Base-by-base conservation (phyloP, 805 yeast genomes). In the Yarrowia sp. region DNA sequence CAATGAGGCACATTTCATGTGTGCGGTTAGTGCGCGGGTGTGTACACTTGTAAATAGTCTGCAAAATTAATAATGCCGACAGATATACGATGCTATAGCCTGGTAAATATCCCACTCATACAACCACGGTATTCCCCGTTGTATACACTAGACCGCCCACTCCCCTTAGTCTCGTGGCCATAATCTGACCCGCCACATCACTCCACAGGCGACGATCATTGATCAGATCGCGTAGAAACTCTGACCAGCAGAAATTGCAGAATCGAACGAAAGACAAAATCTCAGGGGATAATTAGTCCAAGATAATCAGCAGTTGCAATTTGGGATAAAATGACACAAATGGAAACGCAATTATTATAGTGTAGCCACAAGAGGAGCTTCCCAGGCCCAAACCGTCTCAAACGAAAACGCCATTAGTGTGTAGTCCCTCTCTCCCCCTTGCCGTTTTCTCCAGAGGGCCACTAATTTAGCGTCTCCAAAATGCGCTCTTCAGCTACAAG, bases 1-100 rank as follows among this genome's bases (percentile, higher is more conserved):
- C 45, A 40, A 53, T 53, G 59, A 40, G 59, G 36, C 45, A 53
- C 58, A 16, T 52, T 52, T 10, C 16, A 36, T 16, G 56, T 16
- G 42, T 36, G 15, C 15, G 42, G 41, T 52, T 52, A 52, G 56
- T 52, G 56, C 42, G n/a, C 22, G 41, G 56, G 15, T 35, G n/a
- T 14, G 36, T 4, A 49, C 26, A 45, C 48, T 45, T 45, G 9
- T 26, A 45, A 26, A 16, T 45, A 45, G 26, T 16, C 26, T 45
- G 32, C n/a, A 11, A 32, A 48, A 48, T 19, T 14, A 26, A 26
- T 26, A 48, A 26, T 16, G 11, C 52, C n/a, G 50, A 3, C 38
- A 26, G 38, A 49, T 49, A 49, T 8, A 49, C 38, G 53, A 49
- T 26, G 32, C 32, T 26, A 26, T 26, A 26, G 2, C 32, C 32